These are phyloP conservation scores for Sporothrix protearum DNA, from an alignment of 2,329 filamentous ascomycete species.

Conservation along the genomic window DNA sequence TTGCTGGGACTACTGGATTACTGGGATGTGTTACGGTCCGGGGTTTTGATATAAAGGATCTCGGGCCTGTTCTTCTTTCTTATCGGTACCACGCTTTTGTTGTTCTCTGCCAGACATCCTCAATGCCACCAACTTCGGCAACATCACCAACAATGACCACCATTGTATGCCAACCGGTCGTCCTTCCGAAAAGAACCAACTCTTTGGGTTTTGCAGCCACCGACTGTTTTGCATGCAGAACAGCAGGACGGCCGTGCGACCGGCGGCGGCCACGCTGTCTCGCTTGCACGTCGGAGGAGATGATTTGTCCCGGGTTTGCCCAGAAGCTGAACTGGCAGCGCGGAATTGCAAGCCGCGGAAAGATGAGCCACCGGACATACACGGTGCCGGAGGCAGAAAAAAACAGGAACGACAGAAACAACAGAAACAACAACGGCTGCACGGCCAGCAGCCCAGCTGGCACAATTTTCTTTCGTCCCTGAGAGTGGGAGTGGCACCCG, in stretches of 20 bases:
- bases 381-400: not conserved
- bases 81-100: not conserved
- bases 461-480: not conserved
- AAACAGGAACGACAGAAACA: not conserved
- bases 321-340: not conserved
- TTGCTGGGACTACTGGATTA: not conserved
- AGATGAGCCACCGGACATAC: not conserved
- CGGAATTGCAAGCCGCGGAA: not conserved
- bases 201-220: not conserved
- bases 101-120: not conserved
- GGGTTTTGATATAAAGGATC: not conserved
- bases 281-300: not conserved
- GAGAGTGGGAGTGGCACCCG: not conserved
- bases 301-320: not conserved
- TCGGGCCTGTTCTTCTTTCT: not conserved
- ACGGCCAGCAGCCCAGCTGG: not conserved
- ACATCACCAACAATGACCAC: not conserved
- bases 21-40: not conserved
- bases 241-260: not conserved
- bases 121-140: not conserved
- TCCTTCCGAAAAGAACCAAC: not conserved
- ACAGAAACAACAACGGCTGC: not conserved
- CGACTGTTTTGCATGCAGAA: not conserved
- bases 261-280: not conserved
- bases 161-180: not conserved